Base-by-base conservation (phyloP, 164 flowering plant genomes). In the Stephania japonica region DNA sequence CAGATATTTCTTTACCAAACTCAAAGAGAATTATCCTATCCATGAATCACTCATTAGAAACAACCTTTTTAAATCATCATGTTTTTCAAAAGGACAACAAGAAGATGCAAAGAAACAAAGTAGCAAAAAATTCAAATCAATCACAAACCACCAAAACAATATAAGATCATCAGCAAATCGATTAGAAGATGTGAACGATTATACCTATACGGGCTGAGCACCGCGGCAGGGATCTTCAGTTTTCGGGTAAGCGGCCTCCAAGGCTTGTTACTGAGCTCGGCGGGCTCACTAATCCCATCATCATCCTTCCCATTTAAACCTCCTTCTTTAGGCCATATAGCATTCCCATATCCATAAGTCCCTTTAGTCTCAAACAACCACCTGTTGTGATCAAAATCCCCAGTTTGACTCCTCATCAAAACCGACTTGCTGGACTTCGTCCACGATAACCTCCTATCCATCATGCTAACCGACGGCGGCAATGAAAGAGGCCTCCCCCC, bases 231-330 rank as follows among this genome's bases (percentile, higher is more conserved):
- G 56, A 94, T 86, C 75, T 81, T 83, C 73, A 87, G 27, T 78
- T 87, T 87, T 43, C 93, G 84, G 1, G 97, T 90, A 14, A 94
- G 88, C 0, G 97, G 97, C 78, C 85, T 84, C 97, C 94, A 88
- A n/a, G 88, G 97, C 71, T 87, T 92, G 74, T 21, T 76, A 19
- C 70, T 73, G 73, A 77, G 70, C 67, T 82, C 87, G 0, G 75
- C 13, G 10, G 83, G 84, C 38, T 81, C 84, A 67, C 41, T 47
- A 43, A 21, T 66, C 16, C 77, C 82, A 44, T 75, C 83, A 69
- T 74, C 81, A 56, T 77, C 81, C 0, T 74, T 81, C 3, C 75
- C 81, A 49, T 68, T 83, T 73, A 69, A 61, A 0, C 56, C 84
- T 5, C 78, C 84, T 42, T 87, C 97, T 68, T 84, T 78, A 0